Conservation (phyloP, 2,329 filamentous ascomycete genomes). For the Fusarium mangiferae region DNA sequence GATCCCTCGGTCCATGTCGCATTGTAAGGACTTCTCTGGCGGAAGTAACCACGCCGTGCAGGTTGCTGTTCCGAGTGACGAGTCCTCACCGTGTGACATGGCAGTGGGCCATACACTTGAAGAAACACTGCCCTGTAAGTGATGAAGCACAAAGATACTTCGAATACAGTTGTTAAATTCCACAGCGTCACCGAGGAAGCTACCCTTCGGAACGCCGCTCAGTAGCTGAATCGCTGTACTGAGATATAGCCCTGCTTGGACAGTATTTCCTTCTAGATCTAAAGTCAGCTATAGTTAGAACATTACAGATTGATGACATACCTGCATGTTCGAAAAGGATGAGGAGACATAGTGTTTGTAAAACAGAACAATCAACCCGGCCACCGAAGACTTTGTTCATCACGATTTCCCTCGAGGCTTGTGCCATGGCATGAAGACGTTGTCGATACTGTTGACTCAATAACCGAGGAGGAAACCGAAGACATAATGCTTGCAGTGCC, state of each 20-base stretch:
- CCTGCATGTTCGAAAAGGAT: neutral
- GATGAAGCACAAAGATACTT: neutral
- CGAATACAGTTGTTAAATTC: neutral
- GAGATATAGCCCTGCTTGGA: neutral
- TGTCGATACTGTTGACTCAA: neutral
- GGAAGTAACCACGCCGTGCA: neutral
- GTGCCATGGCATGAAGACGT: neutral
- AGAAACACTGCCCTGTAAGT: neutral
- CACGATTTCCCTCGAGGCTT: neutral
- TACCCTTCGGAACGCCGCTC: rapidly evolving
- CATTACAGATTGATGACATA: rapidly evolving
- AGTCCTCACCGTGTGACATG: neutral
- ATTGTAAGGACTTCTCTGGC: neutral
- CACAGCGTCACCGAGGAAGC: neutral
- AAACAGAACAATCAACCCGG: neutral
- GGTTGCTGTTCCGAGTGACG: neutral
- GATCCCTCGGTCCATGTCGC: neutral
- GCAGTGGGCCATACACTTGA: neutral
- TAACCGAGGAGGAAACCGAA: neutral
- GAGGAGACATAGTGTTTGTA: neutral
- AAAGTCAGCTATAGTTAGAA: rapidly evolving
- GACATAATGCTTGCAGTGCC: neutral
- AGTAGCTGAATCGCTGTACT: neutral
- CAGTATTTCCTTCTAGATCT: neutral
- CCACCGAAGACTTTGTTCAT: neutral